Evolutionary conservation across 2,329 filamentous ascomycete species (phyloP).

Genomic region (Knoxdaviesia capensis): DNA sequence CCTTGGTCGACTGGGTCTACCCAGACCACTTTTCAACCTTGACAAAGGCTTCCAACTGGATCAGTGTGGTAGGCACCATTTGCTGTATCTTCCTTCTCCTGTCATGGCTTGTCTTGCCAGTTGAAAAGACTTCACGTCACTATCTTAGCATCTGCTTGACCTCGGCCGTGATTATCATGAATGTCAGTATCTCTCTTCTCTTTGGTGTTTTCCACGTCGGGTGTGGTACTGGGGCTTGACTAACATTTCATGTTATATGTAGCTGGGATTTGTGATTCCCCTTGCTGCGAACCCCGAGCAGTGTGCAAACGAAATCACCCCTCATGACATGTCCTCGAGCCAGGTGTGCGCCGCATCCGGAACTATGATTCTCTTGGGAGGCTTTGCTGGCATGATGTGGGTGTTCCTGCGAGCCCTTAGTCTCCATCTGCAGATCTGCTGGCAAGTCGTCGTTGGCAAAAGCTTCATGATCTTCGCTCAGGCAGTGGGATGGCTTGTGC

Average conservation of each 20-base stretch:
- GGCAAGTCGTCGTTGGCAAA: conserved; percentile 76
- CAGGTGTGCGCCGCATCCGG: conserved; percentile 76
- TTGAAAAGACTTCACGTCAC: conserved; percentile 78
- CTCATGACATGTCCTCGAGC: conserved; percentile 73
- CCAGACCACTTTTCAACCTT: conserved; percentile 37
- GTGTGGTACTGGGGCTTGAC: conserved; percentile 6
- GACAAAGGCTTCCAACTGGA: conserved; percentile 54
- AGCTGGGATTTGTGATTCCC: conserved; percentile 84
- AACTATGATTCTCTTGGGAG: conserved; percentile 67
- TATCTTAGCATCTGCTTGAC: conserved; percentile 83
- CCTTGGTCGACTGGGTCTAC: conserved; percentile 59
- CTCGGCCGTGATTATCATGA: conserved; percentile 56
- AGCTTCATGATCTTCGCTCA: conserved; percentile 81
- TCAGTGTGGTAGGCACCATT: conserved; percentile 55
- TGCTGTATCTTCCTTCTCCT: conserved; percentile 57
- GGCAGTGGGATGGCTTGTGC: conserved; percentile 65
- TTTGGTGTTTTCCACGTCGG: neutral
- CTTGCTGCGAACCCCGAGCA: conserved; percentile 58
- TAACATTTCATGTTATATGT: neutral
- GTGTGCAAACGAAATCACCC: conserved; percentile 81
- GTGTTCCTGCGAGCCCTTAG: conserved; percentile 77
- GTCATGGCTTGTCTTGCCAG: conserved; percentile 62
- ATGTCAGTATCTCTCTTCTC: conserved; percentile 31
- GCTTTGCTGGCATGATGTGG: conserved; percentile 73
- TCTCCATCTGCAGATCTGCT: conserved; percentile 93